Evolutionary conservation across 139 green algal species (phyloP), one percentile per base, ranked within the genome.

Genomic region (Tetratostichococcus sp.): DNA sequence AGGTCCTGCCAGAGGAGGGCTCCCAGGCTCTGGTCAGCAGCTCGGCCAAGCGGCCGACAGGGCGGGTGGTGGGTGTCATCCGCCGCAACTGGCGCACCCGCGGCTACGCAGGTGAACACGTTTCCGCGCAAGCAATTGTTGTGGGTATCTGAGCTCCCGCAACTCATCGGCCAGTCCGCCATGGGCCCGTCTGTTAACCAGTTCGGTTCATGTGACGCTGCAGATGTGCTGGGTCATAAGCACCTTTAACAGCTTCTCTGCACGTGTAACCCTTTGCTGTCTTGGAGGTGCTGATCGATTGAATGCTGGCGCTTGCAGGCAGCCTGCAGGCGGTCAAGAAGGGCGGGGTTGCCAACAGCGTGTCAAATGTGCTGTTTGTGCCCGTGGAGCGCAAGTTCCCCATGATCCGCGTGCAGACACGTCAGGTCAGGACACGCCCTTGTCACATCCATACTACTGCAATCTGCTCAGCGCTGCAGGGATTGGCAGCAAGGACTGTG

Each of bases 401-500:
- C 0, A 88, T 89, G 58, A 91, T 97, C 72, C 86, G 91, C 42
- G 91, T 98, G 33, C 75, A 90, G n/a, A 98, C 95, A 17, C 85
- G 93, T 1, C 93, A 94, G 75, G 79, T 88, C 67, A 34, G 70
- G 25, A 33, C 22, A 28, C 50, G 26, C 19, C 19, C 39, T 50
- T 50, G 50, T n/a, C 11, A 62, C 2, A n/a, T 8, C 19, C 8
- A 14, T 8, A 50, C 39, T 14, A 50, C 39, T 50, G 14, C n/a
- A n/a, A n/a, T n/a, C n/a, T n/a, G n/a, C n/a, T n/a, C n/a, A n/a
- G n/a, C n/a, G n/a, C n/a, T n/a, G n/a, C n/a, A n/a, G n/a, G n/a
- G n/a, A n/a, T n/a, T n/a, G n/a, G n/a, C n/a, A n/a, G n/a, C n/a
- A n/a, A n/a, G n/a, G n/a, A n/a, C n/a, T n/a, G n/a, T n/a, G n/a